Base-by-base conservation (phyloP, 805 yeast species). In the Hanseniaspora lindneri region DNA sequence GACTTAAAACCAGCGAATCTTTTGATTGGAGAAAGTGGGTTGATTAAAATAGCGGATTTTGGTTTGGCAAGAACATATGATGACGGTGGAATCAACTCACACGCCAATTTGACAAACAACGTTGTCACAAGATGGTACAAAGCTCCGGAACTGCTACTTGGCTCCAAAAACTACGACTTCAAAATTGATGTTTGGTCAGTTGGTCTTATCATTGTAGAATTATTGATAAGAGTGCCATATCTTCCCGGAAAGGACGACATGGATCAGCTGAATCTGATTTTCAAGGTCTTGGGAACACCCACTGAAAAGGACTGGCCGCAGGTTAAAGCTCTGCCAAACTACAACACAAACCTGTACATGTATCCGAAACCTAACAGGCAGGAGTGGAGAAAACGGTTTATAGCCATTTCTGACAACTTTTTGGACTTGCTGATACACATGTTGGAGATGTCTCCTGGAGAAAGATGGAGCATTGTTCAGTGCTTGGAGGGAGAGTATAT, bases 101-200 rank as follows among this genome's bases (percentile, higher is more conserved):
- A 44, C 33, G 20, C 43, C 8, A 75, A 72, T 39, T 68, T 92
- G 62, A 84, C 97, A 0, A 83, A 95, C 1, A 89, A 88, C 54
- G 99, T 92, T 3, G 98, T 92, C 1, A 92, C 99, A 2, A 68
- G 97, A 52, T 92, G 99, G 99, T 92, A 92, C 64, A 69, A 97
- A 49, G 95, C 97, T 0, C 99, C 99, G 0, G 99, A 92, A 58
- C 67, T 92, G 41, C 66, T 92, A 21, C 76, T 89, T 53, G 96
- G 96, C 1, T 82, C 96, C 0, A 73, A 80, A 41, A 92, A 86
- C 62, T 92, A 92, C 58, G 81, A 95, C 0, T 80, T 80, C 1
- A 94, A 94, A 0, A 75, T 92, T 3, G 99, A 92, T 65, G 68
- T 87, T 11, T 92, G 99, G 99, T 89, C 97, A 0, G 83, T 88